phyloP scores from a whole-genome alignment of 2,329 filamentous ascomycete species.

The Cryphonectria nitschkei region DNA sequence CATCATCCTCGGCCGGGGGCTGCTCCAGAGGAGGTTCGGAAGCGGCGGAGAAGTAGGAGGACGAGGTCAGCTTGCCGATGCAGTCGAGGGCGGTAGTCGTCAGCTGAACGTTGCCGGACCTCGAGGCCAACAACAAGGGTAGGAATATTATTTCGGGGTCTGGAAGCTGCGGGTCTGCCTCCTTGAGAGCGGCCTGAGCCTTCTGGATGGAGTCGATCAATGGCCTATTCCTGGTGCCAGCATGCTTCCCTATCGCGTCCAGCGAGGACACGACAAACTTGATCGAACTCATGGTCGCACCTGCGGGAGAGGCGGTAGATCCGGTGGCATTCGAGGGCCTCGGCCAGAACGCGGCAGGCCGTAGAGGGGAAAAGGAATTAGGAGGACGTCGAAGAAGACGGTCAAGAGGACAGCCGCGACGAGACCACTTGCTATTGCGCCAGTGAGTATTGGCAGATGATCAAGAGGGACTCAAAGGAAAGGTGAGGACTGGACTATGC shows the following conservation, averaged over 20 bases:
- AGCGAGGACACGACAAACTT: conserved; percentile 94
- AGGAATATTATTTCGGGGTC: conserved; percentile 92
- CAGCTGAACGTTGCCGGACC: conserved; percentile 80
- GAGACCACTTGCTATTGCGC: conserved; percentile 14
- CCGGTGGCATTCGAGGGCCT: conserved; percentile 45
- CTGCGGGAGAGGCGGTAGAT: conserved; percentile 27
- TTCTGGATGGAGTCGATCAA: conserved; percentile 80
- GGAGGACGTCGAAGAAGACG: conserved; percentile 1
- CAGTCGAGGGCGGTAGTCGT: conserved; percentile 93
- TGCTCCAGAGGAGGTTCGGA: conserved; percentile 47
- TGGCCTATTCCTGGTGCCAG: conserved; percentile 76
- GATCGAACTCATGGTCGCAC: conserved; percentile 80
- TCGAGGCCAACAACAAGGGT: conserved; percentile 86
- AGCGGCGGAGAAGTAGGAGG: conserved; percentile 89
- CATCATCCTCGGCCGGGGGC: conserved; percentile 44
- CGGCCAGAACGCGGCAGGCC: not conserved
- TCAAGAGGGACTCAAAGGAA: conserved; percentile 2
- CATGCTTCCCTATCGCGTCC: conserved; percentile 89
- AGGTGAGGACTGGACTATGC: conserved; percentile 15
- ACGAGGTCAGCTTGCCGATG: conserved; percentile 98
- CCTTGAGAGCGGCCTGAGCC: conserved; percentile 84
- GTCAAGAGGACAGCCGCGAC: not conserved
- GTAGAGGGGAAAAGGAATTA: not conserved
- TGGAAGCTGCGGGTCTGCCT: conserved; percentile 78
- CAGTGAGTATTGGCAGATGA: conserved; percentile 5